phyloP scores from a whole-genome alignment of 2,329 filamentous ascomycete genomes.

The Aureobasidium sp. region DNA sequence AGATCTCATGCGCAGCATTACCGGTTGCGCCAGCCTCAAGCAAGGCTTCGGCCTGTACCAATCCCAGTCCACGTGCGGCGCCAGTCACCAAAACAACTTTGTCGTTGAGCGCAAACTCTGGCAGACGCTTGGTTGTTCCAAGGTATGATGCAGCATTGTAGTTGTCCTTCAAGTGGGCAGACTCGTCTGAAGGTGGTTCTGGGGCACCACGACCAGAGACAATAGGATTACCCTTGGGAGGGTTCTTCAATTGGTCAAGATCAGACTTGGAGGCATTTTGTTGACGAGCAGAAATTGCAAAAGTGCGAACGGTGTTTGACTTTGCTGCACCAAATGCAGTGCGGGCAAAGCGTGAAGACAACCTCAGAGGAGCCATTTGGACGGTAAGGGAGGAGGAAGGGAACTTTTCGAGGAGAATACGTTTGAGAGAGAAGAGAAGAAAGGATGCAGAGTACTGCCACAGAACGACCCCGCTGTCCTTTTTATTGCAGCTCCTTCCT shows the following conservation, averaged over 20 bases:
- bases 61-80: conserved; percentile 61
- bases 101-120: conserved; percentile 67
- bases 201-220: conserved; percentile 22
- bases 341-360: neutral
- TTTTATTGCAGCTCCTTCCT: neutral
- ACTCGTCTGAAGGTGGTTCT: conserved; percentile 23
- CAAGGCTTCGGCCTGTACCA: conserved; percentile 64
- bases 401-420: neutral
- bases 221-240: conserved; percentile 23
- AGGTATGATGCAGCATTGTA: conserved; percentile 22
- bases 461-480: neutral
- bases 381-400: neutral
- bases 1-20: conserved; percentile 21
- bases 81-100: conserved; percentile 65
- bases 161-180: conserved; percentile 23
- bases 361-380: neutral
- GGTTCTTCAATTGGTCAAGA: conserved; percentile 17
- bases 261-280: conserved; percentile 3
- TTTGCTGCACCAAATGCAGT: neutral
- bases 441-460: neutral
- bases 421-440: neutral
- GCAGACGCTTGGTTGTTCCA: conserved; percentile 39
- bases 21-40: conserved; percentile 65
- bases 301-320: neutral
- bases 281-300: neutral